A percentile compares a stretch with the other conserved stretches of the same genome.
These are phyloP conservation scores for Moricandia moricandioides DNA, from an alignment of 345 rosid genomes.

Conservation along the genomic window DNA sequence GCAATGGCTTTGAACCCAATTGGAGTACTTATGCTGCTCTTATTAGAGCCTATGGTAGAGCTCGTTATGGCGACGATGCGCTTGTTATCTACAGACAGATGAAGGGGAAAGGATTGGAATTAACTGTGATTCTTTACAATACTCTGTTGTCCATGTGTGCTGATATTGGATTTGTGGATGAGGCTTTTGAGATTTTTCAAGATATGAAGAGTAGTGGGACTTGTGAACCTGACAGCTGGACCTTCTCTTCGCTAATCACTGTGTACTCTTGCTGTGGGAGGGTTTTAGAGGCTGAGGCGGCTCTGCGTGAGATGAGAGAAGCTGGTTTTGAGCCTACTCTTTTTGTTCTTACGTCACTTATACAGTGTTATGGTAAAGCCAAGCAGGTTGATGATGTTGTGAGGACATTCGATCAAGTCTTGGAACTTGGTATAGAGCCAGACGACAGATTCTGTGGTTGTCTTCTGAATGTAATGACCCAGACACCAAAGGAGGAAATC, in stretches of 20 bases:
- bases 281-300: slow-evolving; percentile 77
- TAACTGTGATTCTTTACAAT: slow-evolving; percentile 70
- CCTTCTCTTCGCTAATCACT: slow-evolving; percentile 84
- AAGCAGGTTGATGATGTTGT: slow-evolving; percentile 73
- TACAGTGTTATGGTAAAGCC: slow-evolving; percentile 94
- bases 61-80: slow-evolving; percentile 77
- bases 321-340: slow-evolving; percentile 78
- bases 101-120: slow-evolving; percentile 66
- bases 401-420: slow-evolving; percentile 50
- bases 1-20: slow-evolving; percentile 58
- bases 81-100: slow-evolving; percentile 63
- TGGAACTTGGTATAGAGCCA: slow-evolving; percentile 61
- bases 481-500: slow-evolving; percentile 65
- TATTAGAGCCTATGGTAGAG: slow-evolving; percentile 77
- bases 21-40: slow-evolving; percentile 67
- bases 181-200: slow-evolving; percentile 65
- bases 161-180: slow-evolving; percentile 66
- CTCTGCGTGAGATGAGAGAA: slow-evolving; percentile 68
- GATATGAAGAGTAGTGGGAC: slow-evolving; percentile 61
- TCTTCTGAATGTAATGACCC: slow-evolving; percentile 82
- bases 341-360: slow-evolving; percentile 81
- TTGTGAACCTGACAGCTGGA: slow-evolving; percentile 86
- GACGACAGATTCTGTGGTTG: slow-evolving; percentile 88
- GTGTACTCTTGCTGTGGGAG: slow-evolving; percentile 70
- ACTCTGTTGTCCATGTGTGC: slow-evolving; percentile 88